Percentiles rank a stretch among this genome's conserved stretches.
Conservation (phyloP, 495 filamentous ascomycete species). For the Talaromyces liani region DNA sequence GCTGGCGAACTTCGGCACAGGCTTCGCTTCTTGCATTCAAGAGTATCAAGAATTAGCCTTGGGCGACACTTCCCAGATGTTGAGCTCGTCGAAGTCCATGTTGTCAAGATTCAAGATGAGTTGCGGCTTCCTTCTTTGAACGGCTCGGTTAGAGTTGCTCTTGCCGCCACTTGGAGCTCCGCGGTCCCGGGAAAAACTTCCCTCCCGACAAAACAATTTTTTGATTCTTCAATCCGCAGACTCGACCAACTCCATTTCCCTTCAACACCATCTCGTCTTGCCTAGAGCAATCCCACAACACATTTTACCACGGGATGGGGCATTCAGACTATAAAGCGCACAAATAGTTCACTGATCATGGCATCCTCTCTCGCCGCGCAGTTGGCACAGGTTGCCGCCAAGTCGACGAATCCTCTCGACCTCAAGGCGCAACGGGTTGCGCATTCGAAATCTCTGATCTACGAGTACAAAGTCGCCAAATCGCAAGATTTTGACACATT, state of each 20-base stretch:
- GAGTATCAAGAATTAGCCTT: not conserved
- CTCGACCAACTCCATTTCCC: not conserved
- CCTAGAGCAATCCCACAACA: not conserved
- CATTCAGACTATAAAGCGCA: not conserved
- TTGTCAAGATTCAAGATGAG: not conserved
- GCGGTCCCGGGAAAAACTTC: slow-evolving; percentile 10
- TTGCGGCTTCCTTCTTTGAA: not conserved
- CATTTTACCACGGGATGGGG: not conserved
- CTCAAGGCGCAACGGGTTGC: slow-evolving; percentile 81
- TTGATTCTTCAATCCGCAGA: slow-evolving; percentile 4
- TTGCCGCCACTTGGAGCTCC: not conserved
- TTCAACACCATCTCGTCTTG: not conserved
- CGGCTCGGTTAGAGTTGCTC: slow-evolving; percentile 9
- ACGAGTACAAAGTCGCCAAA: slow-evolving; percentile 71
- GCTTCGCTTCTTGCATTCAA: slow-evolving; percentile 26
- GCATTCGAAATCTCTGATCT: slow-evolving; percentile 89
- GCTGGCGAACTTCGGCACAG: slow-evolving; percentile 60
- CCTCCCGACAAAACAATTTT: slow-evolving; percentile 8
- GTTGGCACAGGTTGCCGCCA: slow-evolving; percentile 70
- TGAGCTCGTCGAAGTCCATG: not conserved
- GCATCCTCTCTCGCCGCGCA: slow-evolving; percentile 71
- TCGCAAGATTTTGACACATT: slow-evolving; percentile 83
- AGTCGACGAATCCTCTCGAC: slow-evolving; percentile 72
- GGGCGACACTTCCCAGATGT: not conserved
- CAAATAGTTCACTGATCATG: slow-evolving; percentile 42